Percentiles rank a stretch among this genome's conserved stretches.
Evolutionary conservation across 169 alveolate species (phyloP).

Genomic region (Eimeria sp.): DNA sequence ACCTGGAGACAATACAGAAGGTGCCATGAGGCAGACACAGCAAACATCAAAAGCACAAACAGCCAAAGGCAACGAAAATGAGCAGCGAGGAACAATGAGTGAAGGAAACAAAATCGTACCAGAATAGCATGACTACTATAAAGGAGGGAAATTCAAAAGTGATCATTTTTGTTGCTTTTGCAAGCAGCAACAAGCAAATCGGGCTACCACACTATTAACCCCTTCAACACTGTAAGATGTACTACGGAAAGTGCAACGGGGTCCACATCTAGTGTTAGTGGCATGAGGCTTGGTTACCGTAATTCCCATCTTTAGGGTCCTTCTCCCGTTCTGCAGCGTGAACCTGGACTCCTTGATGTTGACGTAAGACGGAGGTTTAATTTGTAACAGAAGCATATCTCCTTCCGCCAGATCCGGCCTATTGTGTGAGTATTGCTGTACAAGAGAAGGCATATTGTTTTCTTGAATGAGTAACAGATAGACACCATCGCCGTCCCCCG

Average conservation of each 20-base stretch:
- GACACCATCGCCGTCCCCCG: slow-evolving; percentile 76
- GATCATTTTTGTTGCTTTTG: neutral
- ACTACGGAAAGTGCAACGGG: neutral
- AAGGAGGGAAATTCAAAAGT: neutral
- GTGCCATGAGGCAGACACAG: neutral
- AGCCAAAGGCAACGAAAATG: neutral
- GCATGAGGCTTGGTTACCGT: neutral
- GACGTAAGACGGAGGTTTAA: slow-evolving; percentile 53
- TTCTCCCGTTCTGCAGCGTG: slow-evolving; percentile 47
- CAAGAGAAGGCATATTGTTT: slow-evolving; percentile 41
- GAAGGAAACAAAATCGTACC: neutral
- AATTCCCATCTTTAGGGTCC: slow-evolving; percentile 57
- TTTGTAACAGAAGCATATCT: slow-evolving; percentile 22
- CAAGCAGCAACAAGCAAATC: neutral
- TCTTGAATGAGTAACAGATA: slow-evolving; percentile 35
- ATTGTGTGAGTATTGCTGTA: slow-evolving; percentile 57
- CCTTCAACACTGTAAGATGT: neutral
- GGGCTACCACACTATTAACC: neutral
- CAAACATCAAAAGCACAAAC: neutral
- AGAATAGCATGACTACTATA: neutral
- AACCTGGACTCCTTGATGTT: slow-evolving; percentile 60
- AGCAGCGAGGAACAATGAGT: neutral
- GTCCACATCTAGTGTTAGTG: neutral
- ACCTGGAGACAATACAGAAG: neutral
- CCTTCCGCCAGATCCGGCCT: slow-evolving; percentile 35